Conservation (phyloP, 352 stramenopile species). For the Pythium diclinum region DNA sequence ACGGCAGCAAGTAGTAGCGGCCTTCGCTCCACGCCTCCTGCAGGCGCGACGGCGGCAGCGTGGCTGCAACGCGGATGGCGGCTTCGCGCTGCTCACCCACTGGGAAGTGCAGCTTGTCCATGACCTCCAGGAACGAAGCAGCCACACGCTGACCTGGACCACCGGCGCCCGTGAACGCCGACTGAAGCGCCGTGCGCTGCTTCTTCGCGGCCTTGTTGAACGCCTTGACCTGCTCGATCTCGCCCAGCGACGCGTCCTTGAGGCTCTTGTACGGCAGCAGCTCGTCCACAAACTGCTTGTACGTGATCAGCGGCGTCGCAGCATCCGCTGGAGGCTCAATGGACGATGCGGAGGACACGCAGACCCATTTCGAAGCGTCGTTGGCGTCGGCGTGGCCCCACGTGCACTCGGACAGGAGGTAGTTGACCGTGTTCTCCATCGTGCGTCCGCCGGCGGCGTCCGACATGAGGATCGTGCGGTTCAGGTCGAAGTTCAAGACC, state of each 20-base stretch:
- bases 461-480: conserved; percentile 88
- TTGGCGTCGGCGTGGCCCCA: conserved; percentile 57
- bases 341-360: conserved; percentile 52
- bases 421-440: conserved; percentile 89
- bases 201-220: conserved; percentile 82
- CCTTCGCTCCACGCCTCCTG: conserved; percentile 70
- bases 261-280: conserved; percentile 65
- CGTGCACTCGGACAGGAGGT: conserved; percentile 77
- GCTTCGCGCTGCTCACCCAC: conserved; percentile 40
- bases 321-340: conserved; percentile 32
- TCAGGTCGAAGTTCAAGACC: conserved; percentile 87
- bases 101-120: conserved; percentile 74
- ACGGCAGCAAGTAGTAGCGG: conserved; percentile 81
- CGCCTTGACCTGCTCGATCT: conserved; percentile 60
- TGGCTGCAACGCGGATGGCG: conserved; percentile 39
- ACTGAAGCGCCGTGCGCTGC: conserved; percentile 72
- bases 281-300: conserved; percentile 85
- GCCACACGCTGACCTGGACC: conserved; percentile 44
- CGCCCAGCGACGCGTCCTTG: conserved; percentile 11
- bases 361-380: conserved; percentile 43
- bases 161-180: conserved; percentile 56
- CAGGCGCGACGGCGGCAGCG: conserved; percentile 46
- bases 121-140: conserved; percentile 62
- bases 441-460: conserved; percentile 80
- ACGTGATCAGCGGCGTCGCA: conserved; percentile 44